phyloP scores from a whole-genome alignment of 2,329 filamentous ascomycete species.

The Cladosporium sp. region DNA sequence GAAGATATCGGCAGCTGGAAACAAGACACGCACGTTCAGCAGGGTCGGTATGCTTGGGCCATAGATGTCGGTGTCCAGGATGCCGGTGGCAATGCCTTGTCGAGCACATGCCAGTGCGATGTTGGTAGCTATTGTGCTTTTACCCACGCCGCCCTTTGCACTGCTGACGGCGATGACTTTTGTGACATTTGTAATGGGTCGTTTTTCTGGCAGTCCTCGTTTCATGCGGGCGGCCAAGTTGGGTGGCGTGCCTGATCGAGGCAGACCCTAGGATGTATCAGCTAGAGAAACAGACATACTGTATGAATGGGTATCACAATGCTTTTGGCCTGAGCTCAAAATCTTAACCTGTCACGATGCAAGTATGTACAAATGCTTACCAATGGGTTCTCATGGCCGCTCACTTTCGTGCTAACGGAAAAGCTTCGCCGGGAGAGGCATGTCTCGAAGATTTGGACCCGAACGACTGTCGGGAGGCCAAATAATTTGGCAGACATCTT shows the following conservation, averaged over 20 bases:
- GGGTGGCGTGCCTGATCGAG: constrained; percentile 64
- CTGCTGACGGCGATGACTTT: constrained; percentile 97
- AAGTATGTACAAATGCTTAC: constrained; percentile 16
- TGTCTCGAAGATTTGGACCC: constrained; percentile 1
- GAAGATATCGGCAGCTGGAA: not conserved
- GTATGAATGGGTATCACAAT: not conserved
- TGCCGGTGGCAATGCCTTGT: constrained; percentile 74
- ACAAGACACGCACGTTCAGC: constrained; percentile 65
- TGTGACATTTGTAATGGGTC: constrained; percentile 75
- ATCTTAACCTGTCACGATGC: not conserved
- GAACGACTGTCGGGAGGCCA: not conserved
- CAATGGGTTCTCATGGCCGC: constrained; percentile 25
- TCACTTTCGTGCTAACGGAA: constrained; percentile 4
- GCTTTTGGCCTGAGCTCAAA: not conserved
- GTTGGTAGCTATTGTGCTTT: constrained; percentile 93
- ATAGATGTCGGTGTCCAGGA: constrained; percentile 95
- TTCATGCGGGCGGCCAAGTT: constrained; percentile 67
- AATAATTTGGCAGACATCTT: not conserved
- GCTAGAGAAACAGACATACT: not conserved
- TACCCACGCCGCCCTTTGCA: constrained; percentile 96
- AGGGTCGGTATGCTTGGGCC: constrained; percentile 91
- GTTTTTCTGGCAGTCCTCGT: constrained; percentile 71
- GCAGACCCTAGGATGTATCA: constrained; percentile 65
- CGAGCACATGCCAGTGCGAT: constrained; percentile 82
- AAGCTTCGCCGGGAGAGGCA: constrained; percentile 4